Percentiles rank a stretch among this genome's conserved stretches.
Conservation (phyloP, 345 rosid genomes). For the Aquilaria yunnanensis region DNA sequence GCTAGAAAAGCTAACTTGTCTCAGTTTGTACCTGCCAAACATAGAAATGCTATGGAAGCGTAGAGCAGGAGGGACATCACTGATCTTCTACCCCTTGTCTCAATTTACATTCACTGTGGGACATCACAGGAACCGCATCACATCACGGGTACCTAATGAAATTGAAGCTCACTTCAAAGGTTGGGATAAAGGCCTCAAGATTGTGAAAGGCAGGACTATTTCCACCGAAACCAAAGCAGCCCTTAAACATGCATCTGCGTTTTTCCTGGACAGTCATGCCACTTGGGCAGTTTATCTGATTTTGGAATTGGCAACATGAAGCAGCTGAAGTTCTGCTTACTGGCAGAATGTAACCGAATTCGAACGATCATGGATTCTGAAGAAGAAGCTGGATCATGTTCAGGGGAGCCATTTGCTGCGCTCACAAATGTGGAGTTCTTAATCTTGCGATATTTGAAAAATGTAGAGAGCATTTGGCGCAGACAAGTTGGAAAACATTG, state of each 20-base stretch:
- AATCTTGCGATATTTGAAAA: slow-evolving; percentile 10
- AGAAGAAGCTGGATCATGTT: neutral
- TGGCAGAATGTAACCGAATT: slow-evolving; percentile 19
- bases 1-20: neutral
- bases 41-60: slow-evolving; percentile 3
- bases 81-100: neutral
- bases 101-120: slow-evolving; percentile 17
- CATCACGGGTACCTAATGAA: slow-evolving; percentile 14
- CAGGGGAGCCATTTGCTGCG: neutral
- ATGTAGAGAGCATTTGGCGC: slow-evolving; percentile 11
- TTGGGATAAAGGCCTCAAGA: slow-evolving; percentile 13
- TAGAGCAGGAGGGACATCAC: neutral
- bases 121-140: slow-evolving; percentile 13
- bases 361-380: slow-evolving; percentile 8
- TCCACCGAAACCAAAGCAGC: slow-evolving; percentile 4
- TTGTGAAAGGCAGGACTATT: slow-evolving; percentile 13
- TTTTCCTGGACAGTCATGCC: slow-evolving; percentile 19
- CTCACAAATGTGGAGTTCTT: slow-evolving; percentile 10
- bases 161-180: slow-evolving; percentile 7
- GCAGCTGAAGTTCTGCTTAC: slow-evolving; percentile 16
- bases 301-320: slow-evolving; percentile 14
- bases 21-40: slow-evolving; percentile 10
- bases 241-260: slow-evolving; percentile 8
- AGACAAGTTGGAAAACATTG: slow-evolving; percentile 6
- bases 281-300: slow-evolving; percentile 13